These are phyloP conservation scores for Eimeria acervulina DNA, from an alignment of 169 alveolate species.

Conservation along the genomic window DNA sequence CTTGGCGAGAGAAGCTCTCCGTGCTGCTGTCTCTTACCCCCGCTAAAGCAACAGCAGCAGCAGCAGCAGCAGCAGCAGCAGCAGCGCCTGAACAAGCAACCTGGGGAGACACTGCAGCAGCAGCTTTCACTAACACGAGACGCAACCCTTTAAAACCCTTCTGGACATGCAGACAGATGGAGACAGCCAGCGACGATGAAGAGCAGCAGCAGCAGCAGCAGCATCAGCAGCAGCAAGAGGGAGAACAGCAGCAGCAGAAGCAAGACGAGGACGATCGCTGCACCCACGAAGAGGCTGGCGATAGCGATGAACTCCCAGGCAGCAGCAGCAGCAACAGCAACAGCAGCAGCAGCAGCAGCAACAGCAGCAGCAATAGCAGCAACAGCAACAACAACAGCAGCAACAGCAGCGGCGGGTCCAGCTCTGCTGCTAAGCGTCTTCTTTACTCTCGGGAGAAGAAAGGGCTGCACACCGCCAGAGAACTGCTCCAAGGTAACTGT, in stretches of 20 bases:
- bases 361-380: neutral
- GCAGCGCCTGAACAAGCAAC: constrained; percentile 43
- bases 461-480: neutral
- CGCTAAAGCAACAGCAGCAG: constrained; percentile 44
- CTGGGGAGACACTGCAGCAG: neutral
- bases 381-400: constrained; percentile 25
- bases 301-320: neutral
- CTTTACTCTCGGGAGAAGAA: constrained; percentile 11
- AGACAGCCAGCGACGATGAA: neutral
- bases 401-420: neutral
- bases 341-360: no score
- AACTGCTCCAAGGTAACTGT: neutral
- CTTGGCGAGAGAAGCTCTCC: constrained; percentile 74
- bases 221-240: constrained; percentile 41
- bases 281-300: neutral
- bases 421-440: neutral
- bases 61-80: constrained; percentile 24
- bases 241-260: constrained; percentile 44
- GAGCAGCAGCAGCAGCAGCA: constrained; percentile 67
- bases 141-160: constrained; percentile 12
- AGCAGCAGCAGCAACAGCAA: neutral
- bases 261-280: neutral
- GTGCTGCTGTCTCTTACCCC: constrained; percentile 8
- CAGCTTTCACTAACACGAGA: no score
- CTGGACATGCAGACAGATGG: constrained; percentile 6